Evolutionary conservation across 2,329 filamentous ascomycete genomes (phyloP).

Genomic region (Beauveria sp.): DNA sequence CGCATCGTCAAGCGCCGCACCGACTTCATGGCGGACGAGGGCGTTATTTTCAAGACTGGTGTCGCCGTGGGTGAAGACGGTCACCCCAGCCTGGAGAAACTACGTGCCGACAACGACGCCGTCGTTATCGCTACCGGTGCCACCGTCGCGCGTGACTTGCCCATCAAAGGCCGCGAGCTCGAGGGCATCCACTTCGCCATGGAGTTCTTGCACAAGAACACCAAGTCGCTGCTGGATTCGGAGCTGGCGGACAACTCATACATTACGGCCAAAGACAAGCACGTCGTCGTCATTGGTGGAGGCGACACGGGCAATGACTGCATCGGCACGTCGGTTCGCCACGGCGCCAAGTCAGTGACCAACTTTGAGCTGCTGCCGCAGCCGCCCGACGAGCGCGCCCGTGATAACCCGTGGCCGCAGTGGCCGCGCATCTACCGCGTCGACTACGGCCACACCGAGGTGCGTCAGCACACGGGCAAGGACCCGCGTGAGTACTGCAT

Average conservation of each 20-base stretch:
- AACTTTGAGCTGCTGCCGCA: slow-evolving; percentile 96
- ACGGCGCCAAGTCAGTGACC: slow-evolving; percentile 89
- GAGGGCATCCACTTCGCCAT: slow-evolving; percentile 93
- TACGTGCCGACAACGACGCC: slow-evolving; percentile 69
- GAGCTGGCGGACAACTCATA: slow-evolving; percentile 76
- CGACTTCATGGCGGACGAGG: slow-evolving; percentile 89
- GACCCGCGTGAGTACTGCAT: slow-evolving; percentile 96
- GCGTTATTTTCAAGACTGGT: slow-evolving; percentile 72
- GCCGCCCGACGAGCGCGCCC: slow-evolving; percentile 80
- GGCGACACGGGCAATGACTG: slow-evolving; percentile 98
- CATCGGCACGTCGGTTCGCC: slow-evolving; percentile 91
- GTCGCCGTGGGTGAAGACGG: slow-evolving; percentile 71
- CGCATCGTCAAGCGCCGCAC: slow-evolving; percentile 91
- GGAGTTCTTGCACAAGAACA: slow-evolving; percentile 96
- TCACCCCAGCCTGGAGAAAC: slow-evolving; percentile 53
- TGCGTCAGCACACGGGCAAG: slow-evolving; percentile 91
- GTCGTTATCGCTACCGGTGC: slow-evolving; percentile 89
- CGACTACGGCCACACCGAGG: slow-evolving; percentile 95
- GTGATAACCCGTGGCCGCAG: slow-evolving; percentile 96
- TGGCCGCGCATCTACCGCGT: slow-evolving; percentile 97
- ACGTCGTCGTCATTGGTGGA: slow-evolving; percentile 94
- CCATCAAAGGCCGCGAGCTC: slow-evolving; percentile 80
- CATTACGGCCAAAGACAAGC: slow-evolving; percentile 90
- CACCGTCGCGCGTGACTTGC: slow-evolving; percentile 86
- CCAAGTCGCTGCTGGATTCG: slow-evolving; percentile 92